Evolutionary conservation across 331 rosid species (phyloP).

Genomic region (Saraca asoca): DNA sequence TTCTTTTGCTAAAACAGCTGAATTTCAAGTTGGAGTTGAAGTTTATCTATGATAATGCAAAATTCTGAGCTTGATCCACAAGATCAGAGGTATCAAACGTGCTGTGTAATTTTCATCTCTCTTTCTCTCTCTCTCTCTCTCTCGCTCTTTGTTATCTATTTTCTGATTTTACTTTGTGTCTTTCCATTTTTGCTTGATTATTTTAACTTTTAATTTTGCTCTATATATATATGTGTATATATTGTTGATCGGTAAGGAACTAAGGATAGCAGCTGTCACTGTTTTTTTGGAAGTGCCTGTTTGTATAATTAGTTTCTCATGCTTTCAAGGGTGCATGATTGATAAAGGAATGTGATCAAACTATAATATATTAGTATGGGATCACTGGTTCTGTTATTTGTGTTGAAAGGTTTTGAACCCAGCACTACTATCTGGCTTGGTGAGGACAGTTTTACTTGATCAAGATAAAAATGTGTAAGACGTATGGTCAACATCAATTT

Average conservation of each 20-base stretch:
- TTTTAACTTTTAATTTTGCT: constrained; percentile 15
- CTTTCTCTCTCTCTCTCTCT: not conserved
- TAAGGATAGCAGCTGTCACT: not conserved
- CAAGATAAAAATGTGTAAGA: not conserved
- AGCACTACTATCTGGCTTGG: constrained; percentile 14
- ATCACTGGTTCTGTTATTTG: not conserved
- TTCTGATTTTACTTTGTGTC: too few relatives aligned
- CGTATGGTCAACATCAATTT: constrained; percentile 1
- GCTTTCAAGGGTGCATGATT: not conserved
- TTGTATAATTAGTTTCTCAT: constrained; percentile 15
- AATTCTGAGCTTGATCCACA: constrained; percentile 56
- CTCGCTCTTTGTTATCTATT: not conserved
- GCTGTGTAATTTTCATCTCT: constrained; percentile 34
- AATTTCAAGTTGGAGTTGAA: constrained; percentile 29
- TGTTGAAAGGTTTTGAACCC: constrained; percentile 1
- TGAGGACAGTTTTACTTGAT: constrained; percentile 1
- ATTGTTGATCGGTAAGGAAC: not conserved
- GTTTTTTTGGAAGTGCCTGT: constrained; percentile 10
- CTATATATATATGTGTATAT: not conserved
- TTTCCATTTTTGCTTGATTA: constrained; percentile 7
- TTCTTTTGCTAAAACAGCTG: constrained; percentile 32
- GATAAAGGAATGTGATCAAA: not conserved
- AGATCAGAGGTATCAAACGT: constrained; percentile 61
- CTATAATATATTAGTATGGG: not conserved
- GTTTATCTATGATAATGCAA: constrained; percentile 40